Evolutionary conservation across 192 early-diverging fungal species (phyloP).

Genomic region (Coemansia sp.): DNA sequence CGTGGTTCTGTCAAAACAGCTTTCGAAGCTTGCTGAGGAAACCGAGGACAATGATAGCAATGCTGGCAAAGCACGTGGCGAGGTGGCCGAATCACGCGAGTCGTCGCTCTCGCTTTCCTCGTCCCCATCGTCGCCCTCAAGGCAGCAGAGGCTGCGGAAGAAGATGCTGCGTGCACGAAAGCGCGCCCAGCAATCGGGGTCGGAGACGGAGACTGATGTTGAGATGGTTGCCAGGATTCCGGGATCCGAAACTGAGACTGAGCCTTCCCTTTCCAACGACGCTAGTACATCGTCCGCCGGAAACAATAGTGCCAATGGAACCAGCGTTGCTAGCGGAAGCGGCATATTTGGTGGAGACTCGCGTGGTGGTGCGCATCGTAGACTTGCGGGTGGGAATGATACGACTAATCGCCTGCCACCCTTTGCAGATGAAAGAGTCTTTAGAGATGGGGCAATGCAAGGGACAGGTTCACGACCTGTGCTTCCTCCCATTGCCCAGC

Average conservation of each 20-base stretch:
- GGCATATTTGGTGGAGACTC: neutral
- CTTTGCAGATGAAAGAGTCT: neutral
- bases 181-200: slow-evolving; percentile 17
- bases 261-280: slow-evolving; percentile 8
- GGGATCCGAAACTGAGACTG: slow-evolving; percentile 42
- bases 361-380: slow-evolving; percentile 7
- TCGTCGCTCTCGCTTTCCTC: slow-evolving; percentile 20
- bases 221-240: slow-evolving; percentile 15
- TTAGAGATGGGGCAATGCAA: neutral
- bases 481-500: slow-evolving; percentile 4
- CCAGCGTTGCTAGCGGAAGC: neutral
- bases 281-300: neutral
- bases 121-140: slow-evolving; percentile 26
- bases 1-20: slow-evolving; percentile 29
- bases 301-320: neutral
- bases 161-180: slow-evolving; percentile 9
- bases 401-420: neutral
- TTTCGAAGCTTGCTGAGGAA: slow-evolving; percentile 40
- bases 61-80: neutral
- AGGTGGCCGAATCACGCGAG: slow-evolving; percentile 3
- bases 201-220: slow-evolving; percentile 32
- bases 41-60: slow-evolving; percentile 19
- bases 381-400: neutral
- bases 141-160: slow-evolving; percentile 13
- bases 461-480: neutral